Evolutionary conservation across 495 filamentous ascomycete species (phyloP).

Genomic region (Neurospora sublineolata): DNA sequence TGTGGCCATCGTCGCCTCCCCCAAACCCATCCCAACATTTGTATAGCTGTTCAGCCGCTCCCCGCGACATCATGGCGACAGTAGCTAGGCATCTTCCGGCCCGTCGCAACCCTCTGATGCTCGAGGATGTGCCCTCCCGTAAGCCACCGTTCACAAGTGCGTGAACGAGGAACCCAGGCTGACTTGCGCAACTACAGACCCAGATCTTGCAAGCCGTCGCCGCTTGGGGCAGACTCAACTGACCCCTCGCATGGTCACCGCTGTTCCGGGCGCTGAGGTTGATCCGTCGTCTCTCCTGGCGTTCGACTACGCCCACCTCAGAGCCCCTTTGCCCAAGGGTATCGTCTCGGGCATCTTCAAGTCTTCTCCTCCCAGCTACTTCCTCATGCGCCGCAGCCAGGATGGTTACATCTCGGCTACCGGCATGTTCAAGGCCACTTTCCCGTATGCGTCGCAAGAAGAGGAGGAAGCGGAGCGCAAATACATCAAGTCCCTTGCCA

Average conservation of each 20-base stretch:
- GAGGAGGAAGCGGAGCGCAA: slow-evolving; percentile 83
- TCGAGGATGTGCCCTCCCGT: slow-evolving; percentile 58
- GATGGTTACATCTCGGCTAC: slow-evolving; percentile 93
- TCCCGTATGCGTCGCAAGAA: slow-evolving; percentile 74
- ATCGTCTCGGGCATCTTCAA: slow-evolving; percentile 88
- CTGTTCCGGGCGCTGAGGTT: slow-evolving; percentile 46
- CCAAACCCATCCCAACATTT: neutral
- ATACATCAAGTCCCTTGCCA: slow-evolving; percentile 66
- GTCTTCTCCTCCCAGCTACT: slow-evolving; percentile 78
- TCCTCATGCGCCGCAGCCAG: slow-evolving; percentile 90
- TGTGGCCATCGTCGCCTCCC: neutral
- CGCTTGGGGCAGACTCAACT: slow-evolving; percentile 87
- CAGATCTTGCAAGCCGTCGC: slow-evolving; percentile 71
- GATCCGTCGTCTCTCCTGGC: slow-evolving; percentile 62
- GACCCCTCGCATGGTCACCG: slow-evolving; percentile 60
- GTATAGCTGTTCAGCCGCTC: neutral
- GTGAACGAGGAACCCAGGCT: neutral
- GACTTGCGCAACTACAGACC: slow-evolving; percentile 42
- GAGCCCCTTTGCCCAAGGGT: slow-evolving; percentile 79
- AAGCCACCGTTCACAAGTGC: slow-evolving; percentile 15
- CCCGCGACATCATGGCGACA: slow-evolving; percentile 39
- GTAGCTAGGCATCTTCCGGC: slow-evolving; percentile 51
- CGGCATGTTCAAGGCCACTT: slow-evolving; percentile 99
- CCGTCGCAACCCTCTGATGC: slow-evolving; percentile 65
- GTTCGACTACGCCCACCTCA: slow-evolving; percentile 93